phyloP scores from a whole-genome alignment of 2,329 filamentous ascomycete genomes.

The Emericellopsis cladophorae region DNA sequence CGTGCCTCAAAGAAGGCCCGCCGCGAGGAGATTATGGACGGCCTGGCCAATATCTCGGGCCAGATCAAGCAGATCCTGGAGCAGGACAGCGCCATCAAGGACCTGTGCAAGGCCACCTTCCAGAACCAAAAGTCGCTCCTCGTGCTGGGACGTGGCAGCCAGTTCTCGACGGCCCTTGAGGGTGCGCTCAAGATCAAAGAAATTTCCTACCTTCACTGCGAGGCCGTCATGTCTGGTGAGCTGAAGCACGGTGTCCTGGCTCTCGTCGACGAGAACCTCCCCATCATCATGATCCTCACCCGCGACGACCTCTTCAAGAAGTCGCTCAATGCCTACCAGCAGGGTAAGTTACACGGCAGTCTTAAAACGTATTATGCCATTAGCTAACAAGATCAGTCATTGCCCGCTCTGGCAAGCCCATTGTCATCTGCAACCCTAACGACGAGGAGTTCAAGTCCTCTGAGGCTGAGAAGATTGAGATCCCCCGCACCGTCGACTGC shows the following conservation, averaged over 20 bases:
- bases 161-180: constrained; percentile 94
- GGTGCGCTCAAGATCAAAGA: constrained; percentile 99
- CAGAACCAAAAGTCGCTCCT: constrained; percentile 95
- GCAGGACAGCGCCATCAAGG: constrained; percentile 88
- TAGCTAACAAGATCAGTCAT: constrained; percentile 49
- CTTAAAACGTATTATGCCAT: not conserved
- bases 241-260: constrained; percentile 98
- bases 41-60: constrained; percentile 71
- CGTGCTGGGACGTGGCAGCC: constrained; percentile 84
- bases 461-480: constrained; percentile 93
- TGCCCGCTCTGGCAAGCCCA: constrained; percentile 88
- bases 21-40: constrained; percentile 92
- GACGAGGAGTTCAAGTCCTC: constrained; percentile 82
- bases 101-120: constrained; percentile 82
- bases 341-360: constrained; percentile 44
- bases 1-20: constrained; percentile 87
- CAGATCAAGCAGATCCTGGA: constrained; percentile 90
- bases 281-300: constrained; percentile 99
- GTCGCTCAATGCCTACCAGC: constrained; percentile 98
- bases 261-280: constrained; percentile 93
- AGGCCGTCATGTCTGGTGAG: constrained; percentile 99
- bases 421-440: constrained; percentile 90
- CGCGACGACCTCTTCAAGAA: constrained; percentile 94
- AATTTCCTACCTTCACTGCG: constrained; percentile 98
- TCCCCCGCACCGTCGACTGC: constrained; percentile 88